Percentiles rank a stretch among this genome's conserved stretches.
Conservation (phyloP, 768 basidiomycete species). For the Neoboletus brunneissimus region DNA sequence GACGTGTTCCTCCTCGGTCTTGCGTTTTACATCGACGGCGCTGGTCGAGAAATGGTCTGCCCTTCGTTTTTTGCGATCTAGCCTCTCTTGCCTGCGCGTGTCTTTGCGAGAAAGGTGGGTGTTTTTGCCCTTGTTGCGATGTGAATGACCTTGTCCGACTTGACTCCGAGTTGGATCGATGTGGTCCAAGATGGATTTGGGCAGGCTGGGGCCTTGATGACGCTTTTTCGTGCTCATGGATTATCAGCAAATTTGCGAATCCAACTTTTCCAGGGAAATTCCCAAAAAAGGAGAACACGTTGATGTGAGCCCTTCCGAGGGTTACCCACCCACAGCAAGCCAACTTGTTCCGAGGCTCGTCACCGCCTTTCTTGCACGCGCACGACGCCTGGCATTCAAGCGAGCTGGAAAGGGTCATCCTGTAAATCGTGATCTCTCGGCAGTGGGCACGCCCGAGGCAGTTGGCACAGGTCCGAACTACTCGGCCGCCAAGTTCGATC, state of each 20-base stretch:
- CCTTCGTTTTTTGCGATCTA: conserved; percentile 58
- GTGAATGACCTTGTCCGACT: not conserved
- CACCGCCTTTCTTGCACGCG: conserved; percentile 1
- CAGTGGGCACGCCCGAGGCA: not conserved
- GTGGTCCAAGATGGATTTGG: conserved; percentile 28
- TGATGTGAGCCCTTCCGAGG: too few species aligned
- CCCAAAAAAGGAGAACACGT: not conserved
- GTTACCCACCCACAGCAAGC: too few species aligned
- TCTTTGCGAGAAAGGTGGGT: conserved; percentile 53
- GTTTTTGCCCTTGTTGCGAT: conserved; percentile 6
- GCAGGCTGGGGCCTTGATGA: conserved; percentile 22
- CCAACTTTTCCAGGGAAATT: not conserved
- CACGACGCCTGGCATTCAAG: not conserved
- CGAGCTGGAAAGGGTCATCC: not conserved
- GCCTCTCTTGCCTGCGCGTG: conserved; percentile 59
- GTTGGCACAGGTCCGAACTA: not conserved
- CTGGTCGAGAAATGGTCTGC: conserved; percentile 52
- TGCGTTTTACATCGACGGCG: conserved; percentile 34
- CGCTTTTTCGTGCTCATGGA: conserved; percentile 16
- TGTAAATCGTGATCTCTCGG: too few species aligned
- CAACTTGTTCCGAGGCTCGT: not conserved
- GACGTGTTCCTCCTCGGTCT: conserved; percentile 41
- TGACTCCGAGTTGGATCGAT: conserved; percentile 11
- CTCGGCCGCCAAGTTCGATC: not conserved
- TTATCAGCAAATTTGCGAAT: not conserved